Evolutionary conservation across 164 flowering plant species (phyloP).

Genomic region (Aristolochia contorta): DNA sequence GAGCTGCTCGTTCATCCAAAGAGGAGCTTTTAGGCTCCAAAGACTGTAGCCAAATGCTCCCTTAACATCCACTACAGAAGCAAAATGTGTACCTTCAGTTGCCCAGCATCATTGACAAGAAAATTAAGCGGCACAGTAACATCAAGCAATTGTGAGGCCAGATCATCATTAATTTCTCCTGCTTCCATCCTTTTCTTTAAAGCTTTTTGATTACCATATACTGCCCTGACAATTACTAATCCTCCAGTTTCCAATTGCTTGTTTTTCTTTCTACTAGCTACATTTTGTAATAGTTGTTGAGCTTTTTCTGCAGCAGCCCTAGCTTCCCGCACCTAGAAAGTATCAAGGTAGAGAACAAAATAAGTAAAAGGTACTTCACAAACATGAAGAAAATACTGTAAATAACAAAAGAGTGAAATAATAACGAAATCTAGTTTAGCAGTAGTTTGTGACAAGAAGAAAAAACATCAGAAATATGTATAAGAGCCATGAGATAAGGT

Average conservation of each 20-base stretch:
- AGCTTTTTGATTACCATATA: conserved; percentile 61
- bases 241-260: conserved; percentile 67
- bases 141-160: conserved; percentile 53
- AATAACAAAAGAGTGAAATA: no score
- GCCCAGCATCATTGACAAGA: conserved; percentile 75
- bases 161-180: conserved; percentile 28
- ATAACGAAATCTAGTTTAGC: no score
- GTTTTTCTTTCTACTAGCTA: conserved; percentile 70
- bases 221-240: conserved; percentile 57
- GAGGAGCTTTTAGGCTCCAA: no score
- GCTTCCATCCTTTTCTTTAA: conserved; percentile 27
- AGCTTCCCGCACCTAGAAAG: conserved; percentile 60
- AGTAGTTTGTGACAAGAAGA: no score
- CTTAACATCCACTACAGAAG: no score
- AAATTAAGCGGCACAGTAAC: conserved; percentile 86
- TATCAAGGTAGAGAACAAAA: no score
- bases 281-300: conserved; percentile 68
- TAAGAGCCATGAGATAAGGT: background rate
- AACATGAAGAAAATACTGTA: background rate
- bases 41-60: no score
- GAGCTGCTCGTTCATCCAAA: no score
- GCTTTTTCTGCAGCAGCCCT: conserved; percentile 74
- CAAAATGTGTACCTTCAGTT: conserved; percentile 56
- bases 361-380: no score
- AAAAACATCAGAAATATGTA: no score